These are phyloP conservation scores for Leonotis leonurus DNA, from an alignment of 257 asterid genomes.

Conservation along the genomic window DNA sequence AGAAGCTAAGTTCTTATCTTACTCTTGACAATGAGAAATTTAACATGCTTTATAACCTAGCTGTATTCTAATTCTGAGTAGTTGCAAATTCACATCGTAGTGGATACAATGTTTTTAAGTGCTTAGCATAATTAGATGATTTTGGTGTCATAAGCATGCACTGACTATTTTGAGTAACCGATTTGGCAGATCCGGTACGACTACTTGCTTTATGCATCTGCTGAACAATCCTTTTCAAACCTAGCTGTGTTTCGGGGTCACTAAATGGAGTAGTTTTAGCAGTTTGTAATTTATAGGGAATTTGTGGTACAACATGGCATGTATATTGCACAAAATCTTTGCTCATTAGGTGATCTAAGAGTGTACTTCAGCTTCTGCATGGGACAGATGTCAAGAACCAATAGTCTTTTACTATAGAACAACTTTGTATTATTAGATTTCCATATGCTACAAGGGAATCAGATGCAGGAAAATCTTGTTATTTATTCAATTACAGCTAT, in stretches of 20 bases:
- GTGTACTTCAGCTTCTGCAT: not conserved
- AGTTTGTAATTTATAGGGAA: conserved; percentile 1
- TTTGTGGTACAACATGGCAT: not conserved
- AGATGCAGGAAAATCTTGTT: not conserved
- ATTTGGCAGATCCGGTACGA: not conserved
- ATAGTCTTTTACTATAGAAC: not conserved
- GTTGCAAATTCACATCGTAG: no score
- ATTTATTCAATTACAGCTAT: conserved; percentile 8
- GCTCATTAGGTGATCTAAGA: not conserved
- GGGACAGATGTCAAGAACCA: conserved; percentile 5
- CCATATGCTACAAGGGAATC: not conserved
- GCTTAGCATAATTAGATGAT: no score
- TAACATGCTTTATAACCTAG: no score
- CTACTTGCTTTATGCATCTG: not conserved
- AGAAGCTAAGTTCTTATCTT: not conserved
- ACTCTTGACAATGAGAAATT: not conserved
- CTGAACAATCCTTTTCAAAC: not conserved
- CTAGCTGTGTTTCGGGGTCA: conserved; percentile 11
- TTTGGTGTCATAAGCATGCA: no score
- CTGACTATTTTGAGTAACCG: not conserved
- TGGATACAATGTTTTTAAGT: no score
- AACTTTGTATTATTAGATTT: conserved; percentile 11
- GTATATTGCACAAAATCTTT: not conserved
- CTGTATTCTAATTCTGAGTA: no score
- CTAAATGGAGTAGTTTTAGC: not conserved